Percentiles rank a stretch among this genome's conserved stretches.
Conservation (phyloP, 2,329 filamentous ascomycete species). For the Tolypocladium ovalisporum region DNA sequence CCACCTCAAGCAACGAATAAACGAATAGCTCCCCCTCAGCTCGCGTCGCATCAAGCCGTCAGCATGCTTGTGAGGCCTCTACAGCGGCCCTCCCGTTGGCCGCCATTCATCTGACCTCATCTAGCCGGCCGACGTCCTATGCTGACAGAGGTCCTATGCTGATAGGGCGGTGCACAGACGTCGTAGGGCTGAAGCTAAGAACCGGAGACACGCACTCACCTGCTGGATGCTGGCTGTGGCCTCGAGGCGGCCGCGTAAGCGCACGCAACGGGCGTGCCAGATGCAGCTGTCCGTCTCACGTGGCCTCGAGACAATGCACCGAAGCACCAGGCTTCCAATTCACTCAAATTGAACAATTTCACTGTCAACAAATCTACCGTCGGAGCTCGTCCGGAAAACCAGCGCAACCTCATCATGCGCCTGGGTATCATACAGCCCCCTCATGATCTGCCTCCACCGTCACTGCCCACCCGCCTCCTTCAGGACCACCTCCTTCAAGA, state of each 20-base stretch:
- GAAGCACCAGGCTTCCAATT: not conserved
- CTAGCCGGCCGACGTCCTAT: not conserved
- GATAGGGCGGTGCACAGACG: not conserved
- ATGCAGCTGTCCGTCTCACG: not conserved
- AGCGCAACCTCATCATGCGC: not conserved
- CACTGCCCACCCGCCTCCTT: constrained; percentile 33
- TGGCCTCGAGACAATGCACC: not conserved
- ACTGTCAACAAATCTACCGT: not conserved
- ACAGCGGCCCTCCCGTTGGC: not conserved
- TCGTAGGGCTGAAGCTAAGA: not conserved
- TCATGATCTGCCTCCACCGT: not conserved
- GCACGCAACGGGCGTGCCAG: not conserved
- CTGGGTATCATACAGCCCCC: not conserved
- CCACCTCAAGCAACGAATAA: not conserved
- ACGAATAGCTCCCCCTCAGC: not conserved
- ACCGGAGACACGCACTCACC: not conserved
- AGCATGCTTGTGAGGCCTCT: not conserved
- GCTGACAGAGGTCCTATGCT: no score
- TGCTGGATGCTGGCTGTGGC: not conserved
- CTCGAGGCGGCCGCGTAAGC: not conserved
- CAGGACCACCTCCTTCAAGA: constrained; percentile 54
- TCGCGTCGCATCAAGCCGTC: not conserved
- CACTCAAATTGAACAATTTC: not conserved
- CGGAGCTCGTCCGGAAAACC: not conserved
- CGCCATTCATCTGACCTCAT: not conserved